Evolutionary conservation across 352 stramenopile genomes (phyloP).

Genomic region (Globisporangium barbulae): DNA sequence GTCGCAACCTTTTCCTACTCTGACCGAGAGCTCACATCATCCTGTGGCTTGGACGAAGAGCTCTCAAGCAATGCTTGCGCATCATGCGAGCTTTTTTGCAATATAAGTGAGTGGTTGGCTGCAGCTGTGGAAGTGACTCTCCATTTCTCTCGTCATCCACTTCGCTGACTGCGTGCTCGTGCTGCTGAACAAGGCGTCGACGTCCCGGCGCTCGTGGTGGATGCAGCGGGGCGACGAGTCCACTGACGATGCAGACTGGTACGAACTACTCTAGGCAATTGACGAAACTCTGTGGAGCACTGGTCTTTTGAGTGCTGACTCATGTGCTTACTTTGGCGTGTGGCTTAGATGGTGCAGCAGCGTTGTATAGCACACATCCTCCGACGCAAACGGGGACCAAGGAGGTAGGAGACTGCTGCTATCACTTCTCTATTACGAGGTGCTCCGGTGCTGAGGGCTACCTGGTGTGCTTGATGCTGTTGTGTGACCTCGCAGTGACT

Average conservation of each 20-base stretch:
- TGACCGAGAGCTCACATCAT: no score
- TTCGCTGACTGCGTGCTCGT: neutral
- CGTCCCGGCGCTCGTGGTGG: conserved; percentile 44
- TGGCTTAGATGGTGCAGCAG: conserved; percentile 26
- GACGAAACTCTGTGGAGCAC: neutral
- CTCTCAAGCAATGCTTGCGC: no score
- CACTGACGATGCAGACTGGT: conserved; percentile 42
- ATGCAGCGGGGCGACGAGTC: conserved; percentile 21
- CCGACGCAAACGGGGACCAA: conserved; percentile 51
- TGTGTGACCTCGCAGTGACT: conserved; percentile 38
- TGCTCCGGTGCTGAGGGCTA: neutral
- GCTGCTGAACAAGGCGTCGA: conserved; percentile 13
- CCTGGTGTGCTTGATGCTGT: neutral
- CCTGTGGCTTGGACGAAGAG: no score
- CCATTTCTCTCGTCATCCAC: neutral
- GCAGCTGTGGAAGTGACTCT: no score
- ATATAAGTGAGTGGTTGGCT: no score
- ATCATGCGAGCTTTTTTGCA: no score
- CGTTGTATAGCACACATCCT: conserved; percentile 27
- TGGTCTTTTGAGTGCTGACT: neutral
- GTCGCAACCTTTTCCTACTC: no score
- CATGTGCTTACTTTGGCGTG: no score
- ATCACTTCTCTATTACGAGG: neutral
- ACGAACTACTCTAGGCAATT: neutral
- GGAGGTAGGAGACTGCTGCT: conserved; percentile 30